A percentile compares a stretch with the other conserved stretches of the same genome.
Conservation (phyloP, 1,284 basidiomycete species). For the Pterulicium gracile region DNA sequence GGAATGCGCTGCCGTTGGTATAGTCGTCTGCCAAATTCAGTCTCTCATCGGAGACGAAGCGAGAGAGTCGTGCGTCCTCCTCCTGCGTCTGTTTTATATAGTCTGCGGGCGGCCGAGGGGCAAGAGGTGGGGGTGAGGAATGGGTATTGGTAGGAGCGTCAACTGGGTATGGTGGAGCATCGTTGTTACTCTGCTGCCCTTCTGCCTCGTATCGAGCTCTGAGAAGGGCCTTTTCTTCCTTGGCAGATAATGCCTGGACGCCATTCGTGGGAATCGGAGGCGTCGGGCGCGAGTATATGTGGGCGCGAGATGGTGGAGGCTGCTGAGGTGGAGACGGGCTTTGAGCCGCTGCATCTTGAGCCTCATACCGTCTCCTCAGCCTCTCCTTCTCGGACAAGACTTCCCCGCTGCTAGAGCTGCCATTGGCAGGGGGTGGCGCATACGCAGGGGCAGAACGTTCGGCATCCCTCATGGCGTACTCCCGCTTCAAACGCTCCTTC, state of each 20-base stretch:
- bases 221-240: conserved; percentile 66
- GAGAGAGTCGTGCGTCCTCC: conserved; percentile 44
- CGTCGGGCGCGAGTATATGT: conserved; percentile 23
- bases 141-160: conserved; percentile 16
- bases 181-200: conserved; percentile 17
- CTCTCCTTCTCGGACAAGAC: conserved; percentile 36
- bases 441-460: background rate
- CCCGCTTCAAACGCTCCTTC: conserved; percentile 16
- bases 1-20: conserved; percentile 14
- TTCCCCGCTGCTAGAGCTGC: conserved; percentile 2
- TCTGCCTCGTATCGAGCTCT: conserved; percentile 52
- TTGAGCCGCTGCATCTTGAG: conserved; percentile 42
- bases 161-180: conserved; percentile 11
- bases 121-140: conserved; percentile 46
- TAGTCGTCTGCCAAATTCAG: conserved; percentile 12
- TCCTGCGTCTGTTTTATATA: conserved; percentile 72
- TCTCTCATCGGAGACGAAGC: conserved; percentile 11
- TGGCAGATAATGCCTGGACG: conserved; percentile 44
- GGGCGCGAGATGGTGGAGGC: conserved; percentile 11
- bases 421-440: conserved; percentile 3
- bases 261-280: conserved; percentile 22
- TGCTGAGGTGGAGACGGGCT: conserved; percentile 10
- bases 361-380: conserved; percentile 46
- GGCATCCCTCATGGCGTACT: background rate
- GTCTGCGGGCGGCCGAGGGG: conserved; percentile 60